Base-by-base conservation (phyloP, 768 basidiomycete species). In the Lepiota venenata region DNA sequence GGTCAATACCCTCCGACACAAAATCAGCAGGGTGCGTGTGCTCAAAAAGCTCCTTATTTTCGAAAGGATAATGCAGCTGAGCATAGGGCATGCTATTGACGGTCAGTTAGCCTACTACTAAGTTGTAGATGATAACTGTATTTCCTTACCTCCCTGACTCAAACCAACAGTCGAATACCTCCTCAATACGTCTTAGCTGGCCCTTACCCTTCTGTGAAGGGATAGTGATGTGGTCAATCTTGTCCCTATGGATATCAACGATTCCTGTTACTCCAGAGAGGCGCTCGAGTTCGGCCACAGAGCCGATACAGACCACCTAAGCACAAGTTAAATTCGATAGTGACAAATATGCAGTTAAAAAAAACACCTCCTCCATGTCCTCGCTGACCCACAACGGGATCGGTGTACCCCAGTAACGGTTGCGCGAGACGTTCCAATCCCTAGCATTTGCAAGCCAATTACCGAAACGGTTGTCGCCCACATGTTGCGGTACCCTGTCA, bases 81-180 rank as follows among this genome's bases (percentile, higher is more conserved):
- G 95, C 96, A 66, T 94, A 99, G 3, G 97, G 97, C 97, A 99
- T 99, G 66, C 96, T 98, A 61, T 7, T 61, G 47, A 14, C 20
- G n/a, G 44, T 15, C n/a, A 21, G 38, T 47, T 10, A 58, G 21
- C 22, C 2, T 25, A 25, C 46, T 1, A 25, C 2, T 29, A 15
- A 18, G n/a, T 29, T 21, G n/a, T 43, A 2, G 3, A 9, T 20
- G 14, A 20, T 22, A 18, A 35, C 12, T 40, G 11, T 37, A 29
- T 11, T 27, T 46, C 48, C 82, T 57, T 60, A 93, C 93, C 91
- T 93, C 74, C 97, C 97, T 3, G 96, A 98, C 73, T 99, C 97
- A 66, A 99, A 99, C 97, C 97, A 99, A 65, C 97, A 99, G 66
- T 99, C 97, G 66, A 99, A 98, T 36, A 99, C 93, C 69, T 98